Conservation (phyloP, 176 grass and related monocot species). For the Aegilops umbellulata region DNA sequence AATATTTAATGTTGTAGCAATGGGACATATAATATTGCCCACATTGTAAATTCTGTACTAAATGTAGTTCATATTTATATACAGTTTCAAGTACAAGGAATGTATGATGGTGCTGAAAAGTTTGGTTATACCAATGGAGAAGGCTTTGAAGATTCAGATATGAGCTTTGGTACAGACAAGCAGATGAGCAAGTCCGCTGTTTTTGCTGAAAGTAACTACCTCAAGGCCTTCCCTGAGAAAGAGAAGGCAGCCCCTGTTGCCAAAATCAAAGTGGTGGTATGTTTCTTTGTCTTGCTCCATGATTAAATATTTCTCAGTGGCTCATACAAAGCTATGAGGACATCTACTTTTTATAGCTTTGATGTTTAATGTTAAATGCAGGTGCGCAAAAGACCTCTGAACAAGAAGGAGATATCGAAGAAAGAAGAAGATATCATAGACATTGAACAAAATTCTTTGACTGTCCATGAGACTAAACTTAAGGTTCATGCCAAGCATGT, state of each 20-base stretch:
- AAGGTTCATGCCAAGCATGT: conserved; percentile 53
- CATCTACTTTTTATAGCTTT: not conserved
- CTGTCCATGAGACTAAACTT: conserved; percentile 98
- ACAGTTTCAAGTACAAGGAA: conserved; percentile 64
- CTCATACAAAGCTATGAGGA: not conserved
- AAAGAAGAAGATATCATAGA: conserved; percentile 98
- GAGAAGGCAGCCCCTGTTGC: conserved; percentile 77
- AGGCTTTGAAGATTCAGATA: conserved; percentile 56
- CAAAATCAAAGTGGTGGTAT: conserved; percentile 99
- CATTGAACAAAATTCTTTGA: conserved; percentile 72
- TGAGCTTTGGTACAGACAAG: conserved; percentile 50
- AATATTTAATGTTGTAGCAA: conserved; percentile 17
- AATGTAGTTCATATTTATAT: conserved; percentile 17
- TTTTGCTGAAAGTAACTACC: conserved; percentile 58
- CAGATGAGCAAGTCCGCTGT: conserved; percentile 44
- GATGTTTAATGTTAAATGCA: conserved; percentile 31
- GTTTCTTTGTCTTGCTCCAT: conserved; percentile 26
- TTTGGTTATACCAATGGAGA: conserved; percentile 51
- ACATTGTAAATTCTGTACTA: not conserved
- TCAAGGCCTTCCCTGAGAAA: conserved; percentile 67
- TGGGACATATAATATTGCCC: not conserved
- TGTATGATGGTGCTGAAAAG: conserved; percentile 62
- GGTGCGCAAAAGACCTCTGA: conserved; percentile 98
- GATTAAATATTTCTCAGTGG: not conserved
- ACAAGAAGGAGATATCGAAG: conserved; percentile 91